A percentile compares a stretch with the other conserved stretches of the same genome.
Evolutionary conservation across 2,329 filamentous ascomycete genomes (phyloP).

Genomic region (Phialophora verrucosa): DNA sequence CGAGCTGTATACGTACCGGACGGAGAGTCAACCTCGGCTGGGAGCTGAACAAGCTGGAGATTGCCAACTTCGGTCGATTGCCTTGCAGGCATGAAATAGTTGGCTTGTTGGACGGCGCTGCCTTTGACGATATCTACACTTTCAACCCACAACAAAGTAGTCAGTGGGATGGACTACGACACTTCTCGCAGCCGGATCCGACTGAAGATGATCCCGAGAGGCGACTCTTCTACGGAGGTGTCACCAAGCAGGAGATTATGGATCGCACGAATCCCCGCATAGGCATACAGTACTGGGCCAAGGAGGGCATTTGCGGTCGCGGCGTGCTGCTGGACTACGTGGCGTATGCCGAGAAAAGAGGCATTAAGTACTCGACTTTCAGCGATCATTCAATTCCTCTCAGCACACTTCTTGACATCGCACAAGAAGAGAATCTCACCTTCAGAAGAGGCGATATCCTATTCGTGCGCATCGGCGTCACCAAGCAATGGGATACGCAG

Average conservation of each 20-base stretch:
- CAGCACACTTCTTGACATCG: conserved; percentile 47
- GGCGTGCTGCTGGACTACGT: conserved; percentile 56
- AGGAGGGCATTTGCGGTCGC: conserved; percentile 51
- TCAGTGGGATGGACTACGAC: conserved; percentile 56
- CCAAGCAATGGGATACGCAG: conserved; percentile 49
- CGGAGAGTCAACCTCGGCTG: conserved; percentile 60
- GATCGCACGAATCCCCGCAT: conserved; percentile 43
- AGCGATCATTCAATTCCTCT: conserved; percentile 52
- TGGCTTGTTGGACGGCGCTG: conserved; percentile 47
- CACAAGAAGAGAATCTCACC: conserved; percentile 50
- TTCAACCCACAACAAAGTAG: conserved; percentile 57
- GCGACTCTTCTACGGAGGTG: conserved; percentile 31
- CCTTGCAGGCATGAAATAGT: conserved; percentile 59
- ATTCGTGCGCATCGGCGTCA: conserved; percentile 54
- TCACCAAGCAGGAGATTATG: conserved; percentile 29
- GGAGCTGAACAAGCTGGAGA: conserved; percentile 62
- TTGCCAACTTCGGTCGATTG: conserved; percentile 60
- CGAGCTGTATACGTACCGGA: conserved; percentile 59
- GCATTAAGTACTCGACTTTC: conserved; percentile 48
- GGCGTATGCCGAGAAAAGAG: conserved; percentile 50
- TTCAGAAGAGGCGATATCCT: conserved; percentile 61
- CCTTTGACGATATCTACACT: conserved; percentile 52
- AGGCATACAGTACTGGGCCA: conserved; percentile 47
- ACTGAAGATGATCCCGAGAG: conserved; percentile 16
- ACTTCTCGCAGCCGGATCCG: conserved; percentile 30